phyloP scores from a whole-genome alignment of 805 yeast species.

The Isabelozyma pseudorhagii region DNA sequence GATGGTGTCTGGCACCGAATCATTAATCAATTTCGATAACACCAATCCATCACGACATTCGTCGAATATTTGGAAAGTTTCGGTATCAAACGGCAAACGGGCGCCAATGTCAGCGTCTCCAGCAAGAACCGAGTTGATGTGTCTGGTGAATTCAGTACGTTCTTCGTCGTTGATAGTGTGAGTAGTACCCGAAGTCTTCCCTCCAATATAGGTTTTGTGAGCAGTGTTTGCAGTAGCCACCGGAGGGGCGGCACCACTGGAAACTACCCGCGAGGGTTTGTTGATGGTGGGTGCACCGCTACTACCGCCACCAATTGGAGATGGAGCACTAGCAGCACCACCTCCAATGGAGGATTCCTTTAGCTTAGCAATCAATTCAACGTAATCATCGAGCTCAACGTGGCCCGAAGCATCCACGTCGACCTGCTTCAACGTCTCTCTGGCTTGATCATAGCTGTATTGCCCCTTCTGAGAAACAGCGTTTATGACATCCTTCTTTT shows the following conservation, averaged over 20 bases:
- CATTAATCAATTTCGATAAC: conserved; percentile 89
- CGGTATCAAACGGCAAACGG: conserved; percentile 87
- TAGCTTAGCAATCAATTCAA: conserved; percentile 75
- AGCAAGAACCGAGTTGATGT: conserved; percentile 85
- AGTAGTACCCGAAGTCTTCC: conserved; percentile 86
- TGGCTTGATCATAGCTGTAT: conserved; percentile 84
- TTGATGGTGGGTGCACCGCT: conserved; percentile 5
- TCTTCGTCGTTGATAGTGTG: conserved; percentile 98
- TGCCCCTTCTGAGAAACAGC: conserved; percentile 75
- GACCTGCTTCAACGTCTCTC: conserved; percentile 88
- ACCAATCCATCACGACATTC: conserved; percentile 96
- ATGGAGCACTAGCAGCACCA: conserved; percentile 11
- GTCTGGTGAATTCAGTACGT: conserved; percentile 91
- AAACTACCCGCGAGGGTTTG: conserved; percentile 17
- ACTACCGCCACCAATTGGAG: conserved; percentile 6
- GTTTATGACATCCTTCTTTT: conserved; percentile 85
- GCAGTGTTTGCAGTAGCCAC: conserved; percentile 48
- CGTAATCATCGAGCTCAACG: conserved; percentile 94
- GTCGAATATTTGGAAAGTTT: conserved; percentile 92
- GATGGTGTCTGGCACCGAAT: conserved; percentile 96
- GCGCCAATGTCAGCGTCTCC: conserved; percentile 85
- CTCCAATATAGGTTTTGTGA: conserved; percentile 72
- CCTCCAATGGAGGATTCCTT: conserved; percentile 41
- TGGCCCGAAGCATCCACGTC: conserved; percentile 95
- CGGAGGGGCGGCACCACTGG: conserved; percentile 28